These are phyloP conservation scores for Hexamita inflata DNA, from an alignment of 208 protist species.

Conservation along the genomic window DNA sequence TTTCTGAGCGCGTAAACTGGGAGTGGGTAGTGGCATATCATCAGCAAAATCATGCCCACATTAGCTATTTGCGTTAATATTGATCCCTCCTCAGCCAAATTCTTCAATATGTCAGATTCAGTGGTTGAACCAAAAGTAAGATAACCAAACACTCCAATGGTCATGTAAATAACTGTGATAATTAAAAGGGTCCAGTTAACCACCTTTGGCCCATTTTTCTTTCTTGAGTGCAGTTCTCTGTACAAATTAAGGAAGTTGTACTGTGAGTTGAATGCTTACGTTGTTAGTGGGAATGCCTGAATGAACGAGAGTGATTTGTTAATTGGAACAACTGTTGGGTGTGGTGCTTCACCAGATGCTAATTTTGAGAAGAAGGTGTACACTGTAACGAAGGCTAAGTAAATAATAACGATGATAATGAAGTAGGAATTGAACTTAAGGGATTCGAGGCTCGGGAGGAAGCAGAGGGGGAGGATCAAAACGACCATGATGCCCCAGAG, in stretches of 20 bases:
- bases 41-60: background rate
- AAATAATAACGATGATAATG: background rate
- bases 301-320: background rate
- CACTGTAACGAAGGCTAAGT: background rate
- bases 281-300: background rate
- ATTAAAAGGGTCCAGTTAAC: slow-evolving; percentile 4
- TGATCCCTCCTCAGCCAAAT: background rate
- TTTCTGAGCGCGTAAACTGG: background rate
- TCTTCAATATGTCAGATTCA: slow-evolving; percentile 16
- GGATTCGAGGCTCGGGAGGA: slow-evolving; percentile 21
- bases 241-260: slow-evolving; percentile 25
- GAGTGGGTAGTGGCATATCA: slow-evolving; percentile 12
- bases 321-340: background rate
- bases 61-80: background rate
- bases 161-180: background rate
- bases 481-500: slow-evolving; percentile 3
- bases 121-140: background rate
- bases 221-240: background rate
- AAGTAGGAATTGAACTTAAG: slow-evolving; percentile 17
- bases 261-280: background rate
- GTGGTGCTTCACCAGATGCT: background rate
- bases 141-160: slow-evolving; percentile 13
- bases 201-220: background rate
- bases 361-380: background rate
- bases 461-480: background rate